Conservation (phyloP, 2,329 filamentous ascomycete genomes). For the Penicillium sp. region DNA sequence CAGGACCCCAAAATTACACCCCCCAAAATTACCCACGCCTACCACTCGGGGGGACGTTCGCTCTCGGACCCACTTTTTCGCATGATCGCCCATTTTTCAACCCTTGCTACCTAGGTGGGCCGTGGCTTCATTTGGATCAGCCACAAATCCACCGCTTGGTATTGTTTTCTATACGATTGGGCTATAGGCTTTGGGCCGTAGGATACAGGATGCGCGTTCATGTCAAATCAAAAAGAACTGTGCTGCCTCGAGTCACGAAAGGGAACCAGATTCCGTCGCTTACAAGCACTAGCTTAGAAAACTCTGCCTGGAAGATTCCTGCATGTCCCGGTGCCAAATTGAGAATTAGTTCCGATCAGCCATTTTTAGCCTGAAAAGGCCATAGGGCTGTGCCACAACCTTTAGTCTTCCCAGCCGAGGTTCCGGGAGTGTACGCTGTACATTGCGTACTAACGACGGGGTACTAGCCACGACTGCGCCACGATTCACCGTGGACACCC, state of each 20-base stretch:
- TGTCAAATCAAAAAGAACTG: background rate
- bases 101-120: slow-evolving; percentile 2
- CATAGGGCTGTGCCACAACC: slow-evolving; percentile 25
- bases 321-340: slow-evolving; percentile 1
- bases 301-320: slow-evolving; percentile 4
- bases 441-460: slow-evolving; percentile 2
- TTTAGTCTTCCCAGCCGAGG: slow-evolving; percentile 2
- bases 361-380: slow-evolving; percentile 10
- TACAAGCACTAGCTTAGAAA: slow-evolving; percentile 6
- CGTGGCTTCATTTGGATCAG: slow-evolving; percentile 12
- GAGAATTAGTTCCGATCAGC: slow-evolving; percentile 11
- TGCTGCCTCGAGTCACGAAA: slow-evolving; percentile 4
- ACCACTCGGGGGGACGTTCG: too few relatives aligned
- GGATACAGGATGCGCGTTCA: background rate
- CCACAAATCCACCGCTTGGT: slow-evolving; percentile 8
- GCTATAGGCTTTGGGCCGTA: slow-evolving; percentile 2
- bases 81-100: background rate
- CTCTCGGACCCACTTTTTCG: background rate
- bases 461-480: slow-evolving; percentile 7
- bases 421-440: background rate
- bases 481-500: background rate
- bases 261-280: slow-evolving; percentile 1
- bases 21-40: too few relatives aligned
- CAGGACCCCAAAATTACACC: too few relatives aligned
- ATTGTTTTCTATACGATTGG: slow-evolving; percentile 8